Evolutionary conservation across 306 rosid species (phyloP), one percentile per base, ranked within the genome.

Genomic region (Ochetophila trinervis): DNA sequence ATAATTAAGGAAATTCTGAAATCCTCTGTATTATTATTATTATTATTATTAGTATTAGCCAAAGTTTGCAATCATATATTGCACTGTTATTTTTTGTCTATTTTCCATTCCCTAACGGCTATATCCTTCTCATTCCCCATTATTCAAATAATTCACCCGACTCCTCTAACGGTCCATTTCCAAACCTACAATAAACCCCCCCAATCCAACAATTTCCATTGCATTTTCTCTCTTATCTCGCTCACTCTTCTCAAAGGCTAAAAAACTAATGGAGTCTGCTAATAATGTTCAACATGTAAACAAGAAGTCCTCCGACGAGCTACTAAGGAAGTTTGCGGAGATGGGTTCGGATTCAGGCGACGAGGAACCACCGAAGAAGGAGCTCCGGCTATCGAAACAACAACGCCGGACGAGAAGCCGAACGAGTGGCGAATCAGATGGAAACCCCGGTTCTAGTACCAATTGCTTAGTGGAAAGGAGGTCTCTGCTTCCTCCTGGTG

Each of bases 221-320:
- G 17, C 60, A 24, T 30, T 21, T 32, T 6, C 59, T 48, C 51
- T 42, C 24, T 37, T 5, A 56, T 23, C 22, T 30, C 5, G 14
- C 16, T 10, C 32, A 22, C 27, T 42, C 58, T 68, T n/a, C 53
- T 40, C 63, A n/a, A 60, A 57, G 9, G 0, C 27, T 60, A 27
- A 12, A 47, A 53, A 37, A 37, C 35, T 68, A 68, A 85, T 92
- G 95, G 86, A 85, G 19, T 45, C 88, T 69, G 57, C 71, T 4
- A 49, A 66, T 23, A 75, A 67, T 30, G 87, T 93, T 66, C 98
- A 93, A 53, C 91, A 69, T 35, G 80, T 93, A 0, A 78, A 76
- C 54, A 89, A 88, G 76, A 87, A 81, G 45, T 87, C 97, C 44
- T 93, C 98, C 2, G 93, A 89, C n/a, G 86, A 93, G 76, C 76